Percentiles rank a stretch among this genome's conserved stretches.
phyloP scores from a whole-genome alignment of 345 rosid species.

The Eucalyptus polybractea region DNA sequence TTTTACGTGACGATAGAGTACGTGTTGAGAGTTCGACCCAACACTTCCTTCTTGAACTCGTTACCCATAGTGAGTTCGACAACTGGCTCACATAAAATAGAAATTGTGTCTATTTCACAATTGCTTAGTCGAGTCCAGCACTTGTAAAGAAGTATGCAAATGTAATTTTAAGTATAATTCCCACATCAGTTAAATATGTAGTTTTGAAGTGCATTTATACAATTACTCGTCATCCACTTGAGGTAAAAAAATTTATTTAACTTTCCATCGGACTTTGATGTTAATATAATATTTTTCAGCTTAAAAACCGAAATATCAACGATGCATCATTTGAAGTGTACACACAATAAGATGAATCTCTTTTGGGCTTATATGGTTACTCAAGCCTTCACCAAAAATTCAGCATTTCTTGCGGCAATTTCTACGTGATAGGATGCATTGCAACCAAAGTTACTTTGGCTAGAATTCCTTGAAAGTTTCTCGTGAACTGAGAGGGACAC shows the following conservation, averaged over 20 bases:
- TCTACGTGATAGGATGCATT: neutral
- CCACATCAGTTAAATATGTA: accelerated
- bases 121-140: accelerated
- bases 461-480: neutral
- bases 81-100: neutral
- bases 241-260: accelerated
- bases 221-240: accelerated
- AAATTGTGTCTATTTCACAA: neutral
- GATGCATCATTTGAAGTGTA: neutral
- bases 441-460: neutral
- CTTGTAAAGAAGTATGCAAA: accelerated
- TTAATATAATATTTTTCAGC: neutral
- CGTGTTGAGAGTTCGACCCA: neutral
- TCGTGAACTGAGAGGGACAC: neutral
- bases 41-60: neutral
- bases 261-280: neutral
- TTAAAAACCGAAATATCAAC: neutral
- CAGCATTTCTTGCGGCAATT: neutral
- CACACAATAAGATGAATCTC: neutral
- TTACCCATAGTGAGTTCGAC: accelerated
- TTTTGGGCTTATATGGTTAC: neutral
- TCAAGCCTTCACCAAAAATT: neutral
- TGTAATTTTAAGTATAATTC: neutral
- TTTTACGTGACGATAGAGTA: accelerated
- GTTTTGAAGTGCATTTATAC: neutral